phyloP scores from a whole-genome alignment of 139 green algal species.

The Micractinium conductrix region DNA sequence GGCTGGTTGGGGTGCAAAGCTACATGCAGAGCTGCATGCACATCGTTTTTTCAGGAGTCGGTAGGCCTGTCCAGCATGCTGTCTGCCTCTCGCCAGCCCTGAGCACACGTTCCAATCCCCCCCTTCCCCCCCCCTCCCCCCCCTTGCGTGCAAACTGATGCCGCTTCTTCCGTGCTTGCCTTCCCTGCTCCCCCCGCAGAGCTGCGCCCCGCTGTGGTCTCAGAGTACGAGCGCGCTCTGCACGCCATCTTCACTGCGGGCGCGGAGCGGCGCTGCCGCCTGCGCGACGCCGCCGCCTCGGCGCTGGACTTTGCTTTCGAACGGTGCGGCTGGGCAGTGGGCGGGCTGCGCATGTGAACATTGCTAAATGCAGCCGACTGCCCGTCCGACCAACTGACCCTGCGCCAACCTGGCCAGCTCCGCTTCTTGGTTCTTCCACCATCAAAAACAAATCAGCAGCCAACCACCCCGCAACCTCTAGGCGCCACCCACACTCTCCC shows the following conservation, averaged over 20 bases:
- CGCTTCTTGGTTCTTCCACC: neutral
- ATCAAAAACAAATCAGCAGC: too few species aligned
- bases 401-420: too few species aligned
- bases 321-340: too few species aligned
- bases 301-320: constrained; percentile 33
- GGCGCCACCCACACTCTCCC: neutral
- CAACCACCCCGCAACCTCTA: neutral
- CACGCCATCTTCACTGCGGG: constrained; percentile 73
- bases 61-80: too few species aligned
- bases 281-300: constrained; percentile 60
- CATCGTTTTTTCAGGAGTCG: too few species aligned
- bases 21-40: too few species aligned
- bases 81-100: too few species aligned
- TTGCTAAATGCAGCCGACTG: too few species aligned
- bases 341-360: too few species aligned
- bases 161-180: neutral
- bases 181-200: constrained; percentile 6
- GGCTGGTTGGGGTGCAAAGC: too few species aligned
- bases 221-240: constrained; percentile 68
- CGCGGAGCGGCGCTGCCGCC: constrained; percentile 68
- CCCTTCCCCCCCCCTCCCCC: neutral
- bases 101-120: neutral
- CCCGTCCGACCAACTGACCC: too few species aligned
- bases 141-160: constrained; percentile 24
- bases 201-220: constrained; percentile 62